Evolutionary conservation across 768 basidiomycete species (phyloP).

Genomic region (Glaciozyma antarctica): DNA sequence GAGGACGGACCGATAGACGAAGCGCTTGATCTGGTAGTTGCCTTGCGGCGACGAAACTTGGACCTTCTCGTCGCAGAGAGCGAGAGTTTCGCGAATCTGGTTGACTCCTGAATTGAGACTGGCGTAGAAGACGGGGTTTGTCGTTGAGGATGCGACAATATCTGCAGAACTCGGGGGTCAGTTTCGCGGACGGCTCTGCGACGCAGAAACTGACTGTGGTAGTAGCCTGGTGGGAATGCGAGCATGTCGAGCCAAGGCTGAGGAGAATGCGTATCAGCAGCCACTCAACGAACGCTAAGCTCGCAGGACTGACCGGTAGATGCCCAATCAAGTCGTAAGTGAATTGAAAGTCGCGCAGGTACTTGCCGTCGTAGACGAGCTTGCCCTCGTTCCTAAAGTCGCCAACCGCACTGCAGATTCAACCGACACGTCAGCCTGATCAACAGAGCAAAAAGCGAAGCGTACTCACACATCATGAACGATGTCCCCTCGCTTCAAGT

Average conservation of each 20-base stretch:
- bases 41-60: constrained; percentile 21
- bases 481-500: constrained; percentile 29
- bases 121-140: constrained; percentile 29
- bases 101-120: constrained; percentile 6
- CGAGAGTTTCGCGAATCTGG: constrained; percentile 9
- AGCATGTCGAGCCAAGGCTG: constrained; percentile 33
- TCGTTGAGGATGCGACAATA: constrained; percentile 25
- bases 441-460: background rate
- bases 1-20: constrained; percentile 30
- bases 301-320: constrained; percentile 12
- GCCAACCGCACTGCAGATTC: background rate
- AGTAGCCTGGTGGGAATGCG: constrained; percentile 24
- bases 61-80: constrained; percentile 13
- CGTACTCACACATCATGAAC: constrained; percentile 23
- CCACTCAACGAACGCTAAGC: background rate
- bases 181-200: no score
- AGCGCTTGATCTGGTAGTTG: constrained; percentile 23
- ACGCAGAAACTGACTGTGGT: constrained; percentile 15
- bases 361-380: constrained; percentile 32
- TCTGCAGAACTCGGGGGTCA: background rate
- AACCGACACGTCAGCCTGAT: background rate
- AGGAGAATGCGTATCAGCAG: background rate
- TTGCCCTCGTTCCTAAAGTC: constrained; percentile 27
- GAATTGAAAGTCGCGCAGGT: constrained; percentile 31
- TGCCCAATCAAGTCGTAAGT: constrained; percentile 30